Conservation (phyloP, 495 filamentous ascomycete species). For the Aspergillus asperescens region DNA sequence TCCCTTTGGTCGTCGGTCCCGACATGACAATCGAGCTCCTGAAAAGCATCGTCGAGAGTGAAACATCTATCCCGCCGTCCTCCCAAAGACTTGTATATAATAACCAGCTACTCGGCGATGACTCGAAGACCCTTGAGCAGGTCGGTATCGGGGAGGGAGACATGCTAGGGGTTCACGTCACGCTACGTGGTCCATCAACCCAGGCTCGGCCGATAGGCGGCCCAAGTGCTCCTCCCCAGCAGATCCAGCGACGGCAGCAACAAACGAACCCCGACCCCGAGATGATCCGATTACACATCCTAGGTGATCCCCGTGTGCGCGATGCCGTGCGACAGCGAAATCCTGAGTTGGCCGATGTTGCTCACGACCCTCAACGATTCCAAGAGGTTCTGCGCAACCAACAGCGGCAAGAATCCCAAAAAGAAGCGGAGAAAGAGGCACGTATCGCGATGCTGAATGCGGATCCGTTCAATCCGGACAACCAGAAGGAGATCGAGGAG, state of each 20-base stretch:
- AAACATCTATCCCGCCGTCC: conserved; percentile 48
- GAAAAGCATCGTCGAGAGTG: conserved; percentile 73
- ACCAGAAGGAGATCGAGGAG: conserved; percentile 90
- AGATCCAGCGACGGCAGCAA: conserved; percentile 36
- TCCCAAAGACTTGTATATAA: conserved; percentile 74
- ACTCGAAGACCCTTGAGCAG: conserved; percentile 71
- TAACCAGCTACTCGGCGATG: conserved; percentile 70
- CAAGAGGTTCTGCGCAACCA: conserved; percentile 60
- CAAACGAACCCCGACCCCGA: conserved; percentile 63
- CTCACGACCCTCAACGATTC: conserved; percentile 76
- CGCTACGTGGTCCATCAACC: conserved; percentile 24
- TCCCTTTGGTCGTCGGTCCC: conserved; percentile 75
- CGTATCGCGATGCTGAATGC: conserved; percentile 76
- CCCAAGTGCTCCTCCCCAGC: conserved; percentile 35
- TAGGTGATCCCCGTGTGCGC: conserved; percentile 70
- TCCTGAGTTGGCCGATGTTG: conserved; percentile 68
- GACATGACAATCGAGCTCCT: conserved; percentile 83
- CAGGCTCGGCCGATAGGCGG: conserved; percentile 18
- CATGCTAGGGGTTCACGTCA: conserved; percentile 82
- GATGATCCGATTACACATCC: conserved; percentile 71
- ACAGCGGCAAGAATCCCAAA: conserved; percentile 60
- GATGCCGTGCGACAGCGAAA: conserved; percentile 61
- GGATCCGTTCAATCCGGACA: conserved; percentile 86
- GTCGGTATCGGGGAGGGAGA: conserved; percentile 84
- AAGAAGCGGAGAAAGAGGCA: conserved; percentile 68